Evolutionary conservation across 805 yeast species (phyloP), one percentile per base, ranked within the genome.

Genomic region (Hanseniaspora occidentalis): DNA sequence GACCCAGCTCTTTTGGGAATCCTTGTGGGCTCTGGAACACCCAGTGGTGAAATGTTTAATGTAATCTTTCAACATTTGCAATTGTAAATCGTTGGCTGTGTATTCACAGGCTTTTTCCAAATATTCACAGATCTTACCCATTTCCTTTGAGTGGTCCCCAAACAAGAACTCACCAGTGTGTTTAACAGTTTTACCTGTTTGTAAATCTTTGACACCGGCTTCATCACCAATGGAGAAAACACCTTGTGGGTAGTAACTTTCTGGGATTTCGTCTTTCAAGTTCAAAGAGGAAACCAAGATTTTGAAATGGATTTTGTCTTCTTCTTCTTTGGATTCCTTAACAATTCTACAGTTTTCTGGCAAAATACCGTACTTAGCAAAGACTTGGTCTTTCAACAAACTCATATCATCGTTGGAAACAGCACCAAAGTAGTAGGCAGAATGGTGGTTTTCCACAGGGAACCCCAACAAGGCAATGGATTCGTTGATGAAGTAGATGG

Each of bases 1-100:
- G 43, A 85, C 94, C 95, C 96, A 85, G 44, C 73, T 68, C 41
- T 77, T 73, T 59, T 85, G 95, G 1, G 95, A 80, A 43, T 80
- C 73, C 52, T 81, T 81, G 60, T 85, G 95, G 9, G 88, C 83
- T 47, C 77, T 73, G 75, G 84, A 78, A 4, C 89, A 79, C 17
- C 95, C 95, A 11, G 89, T 77, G 47, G 67, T 61, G 60, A 85
- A 85, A 10, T 92, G 74, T 36, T 73, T 72, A 41, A 75, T 70
- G 56, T 85, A 85, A 36, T 70, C 64, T 8, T 67, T 72, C 25
- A 84, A 57, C 84, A 85, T 76, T 42, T 72, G 67, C 11, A 49
- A 54, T 58, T 85, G 92, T 23, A 74, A 79, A 31, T 75, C 81
- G 56, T 84, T 84, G 36, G 92, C 86, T 16, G 77, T 84, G 52